Evolutionary conservation across 2,329 filamentous ascomycete species (phyloP).

Genomic region (Pseudogymnoascus sp.): DNA sequence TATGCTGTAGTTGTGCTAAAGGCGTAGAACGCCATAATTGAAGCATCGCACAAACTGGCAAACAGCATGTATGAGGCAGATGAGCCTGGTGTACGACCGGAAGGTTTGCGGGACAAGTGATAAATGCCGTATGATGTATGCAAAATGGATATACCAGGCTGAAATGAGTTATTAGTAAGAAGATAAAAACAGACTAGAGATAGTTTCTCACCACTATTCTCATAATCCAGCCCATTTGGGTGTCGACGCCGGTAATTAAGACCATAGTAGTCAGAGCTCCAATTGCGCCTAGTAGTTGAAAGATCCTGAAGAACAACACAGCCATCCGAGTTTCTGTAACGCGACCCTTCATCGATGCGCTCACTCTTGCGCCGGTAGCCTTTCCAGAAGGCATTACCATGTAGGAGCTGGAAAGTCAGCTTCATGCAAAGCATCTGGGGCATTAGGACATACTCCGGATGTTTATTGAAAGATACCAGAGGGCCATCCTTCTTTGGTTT

Average conservation of each 20-base stretch:
- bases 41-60: conserved; percentile 62
- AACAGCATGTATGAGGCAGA: conserved; percentile 88
- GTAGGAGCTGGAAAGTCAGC: conserved; percentile 39
- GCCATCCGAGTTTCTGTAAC: conserved; percentile 62
- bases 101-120: conserved; percentile 66
- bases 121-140: conserved; percentile 73
- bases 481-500: conserved; percentile 66
- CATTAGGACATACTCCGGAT: conserved; percentile 64
- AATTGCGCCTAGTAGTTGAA: conserved; percentile 61
- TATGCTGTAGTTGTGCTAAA: conserved; percentile 43
- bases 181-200: neutral
- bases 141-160: conserved; percentile 70
- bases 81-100: conserved; percentile 66
- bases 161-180: conserved; percentile 19
- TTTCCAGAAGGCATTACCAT: conserved; percentile 56
- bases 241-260: conserved; percentile 61
- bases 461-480: conserved; percentile 72
- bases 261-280: conserved; percentile 72
- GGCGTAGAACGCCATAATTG: conserved; percentile 47
- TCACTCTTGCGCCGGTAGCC: conserved; percentile 58
- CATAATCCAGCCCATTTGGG: conserved; percentile 65
- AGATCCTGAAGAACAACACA: conserved; percentile 61
- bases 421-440: neutral
- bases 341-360: conserved; percentile 58
- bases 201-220: conserved; percentile 59